Conservation (phyloP, 2,329 filamentous ascomycete species). For the Aspergillus fijiensis region DNA sequence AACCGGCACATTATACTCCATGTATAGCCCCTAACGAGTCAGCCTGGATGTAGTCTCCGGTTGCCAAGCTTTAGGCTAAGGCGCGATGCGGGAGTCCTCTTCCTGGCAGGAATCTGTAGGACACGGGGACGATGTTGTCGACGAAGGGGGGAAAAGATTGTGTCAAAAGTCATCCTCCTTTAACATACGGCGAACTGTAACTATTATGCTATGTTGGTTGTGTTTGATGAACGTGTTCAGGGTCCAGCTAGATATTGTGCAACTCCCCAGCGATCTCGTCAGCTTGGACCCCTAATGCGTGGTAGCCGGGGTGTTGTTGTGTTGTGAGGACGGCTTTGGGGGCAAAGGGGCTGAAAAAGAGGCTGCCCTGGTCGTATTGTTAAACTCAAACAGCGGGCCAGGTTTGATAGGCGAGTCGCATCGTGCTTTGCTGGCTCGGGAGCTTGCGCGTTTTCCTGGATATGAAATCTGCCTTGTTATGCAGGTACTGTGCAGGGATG, state of each 20-base stretch:
- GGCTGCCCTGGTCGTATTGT: neutral
- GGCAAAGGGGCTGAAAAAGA: slow-evolving; percentile 5
- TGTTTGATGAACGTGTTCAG: neutral
- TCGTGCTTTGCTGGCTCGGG: neutral
- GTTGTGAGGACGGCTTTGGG: neutral
- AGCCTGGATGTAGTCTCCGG: neutral
- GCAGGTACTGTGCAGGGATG: neutral
- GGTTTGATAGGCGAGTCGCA: neutral
- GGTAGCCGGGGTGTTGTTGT: neutral
- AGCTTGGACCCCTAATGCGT: neutral
- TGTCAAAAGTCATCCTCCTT: neutral
- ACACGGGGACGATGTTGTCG: neutral
- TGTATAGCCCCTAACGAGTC: slow-evolving; percentile 1
- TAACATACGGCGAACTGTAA: neutral
- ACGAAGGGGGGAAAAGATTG: no score
- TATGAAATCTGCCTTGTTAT: neutral
- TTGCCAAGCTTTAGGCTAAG: slow-evolving; percentile 7
- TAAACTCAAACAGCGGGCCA: neutral
- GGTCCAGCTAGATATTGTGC: neutral
- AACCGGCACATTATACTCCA: neutral
- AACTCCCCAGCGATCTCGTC: neutral
- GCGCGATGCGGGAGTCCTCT: neutral
- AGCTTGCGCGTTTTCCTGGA: neutral
- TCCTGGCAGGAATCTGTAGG: neutral
- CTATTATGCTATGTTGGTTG: neutral